A percentile compares a stretch with the other conserved stretches of the same genome.
Evolutionary conservation across 345 rosid species (phyloP).

Genomic region (Moricandia arvensis): DNA sequence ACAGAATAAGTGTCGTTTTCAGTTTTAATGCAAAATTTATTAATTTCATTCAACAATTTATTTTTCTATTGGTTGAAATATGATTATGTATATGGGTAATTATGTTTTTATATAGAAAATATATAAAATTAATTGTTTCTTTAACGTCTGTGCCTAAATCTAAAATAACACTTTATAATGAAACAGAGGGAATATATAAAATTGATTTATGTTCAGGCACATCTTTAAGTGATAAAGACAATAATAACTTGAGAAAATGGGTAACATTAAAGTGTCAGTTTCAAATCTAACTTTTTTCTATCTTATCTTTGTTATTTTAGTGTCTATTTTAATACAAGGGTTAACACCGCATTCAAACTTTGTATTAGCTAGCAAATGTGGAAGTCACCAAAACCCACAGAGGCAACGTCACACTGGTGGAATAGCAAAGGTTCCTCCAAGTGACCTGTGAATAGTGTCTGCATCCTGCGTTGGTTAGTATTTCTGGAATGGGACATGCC

Average conservation of each 20-base stretch:
- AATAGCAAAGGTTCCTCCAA: conserved; percentile 39
- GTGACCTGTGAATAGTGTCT: conserved; percentile 37
- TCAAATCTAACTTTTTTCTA: neutral
- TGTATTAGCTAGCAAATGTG: neutral
- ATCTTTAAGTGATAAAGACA: neutral
- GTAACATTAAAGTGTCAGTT: neutral
- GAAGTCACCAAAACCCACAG: conserved; percentile 2
- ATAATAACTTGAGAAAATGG: neutral
- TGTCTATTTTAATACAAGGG: no score
- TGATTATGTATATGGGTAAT: no score
- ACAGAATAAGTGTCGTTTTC: no score
- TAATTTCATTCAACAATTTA: no score
- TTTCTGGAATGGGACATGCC: conserved; percentile 64
- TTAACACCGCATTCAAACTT: neutral
- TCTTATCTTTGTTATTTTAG: neutral
- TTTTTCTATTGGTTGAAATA: no score
- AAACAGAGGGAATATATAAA: no score
- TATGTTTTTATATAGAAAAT: no score
- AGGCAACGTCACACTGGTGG: conserved; percentile 33
- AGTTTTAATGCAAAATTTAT: no score
- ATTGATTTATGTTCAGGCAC: neutral
- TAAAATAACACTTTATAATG: no score
- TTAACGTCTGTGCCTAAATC: no score
- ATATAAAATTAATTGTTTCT: no score
- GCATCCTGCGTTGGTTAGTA: conserved; percentile 49